A percentile compares a stretch with the other conserved stretches of the same genome.
Evolutionary conservation across 257 asterid species (phyloP).

Genomic region (Forsythia suspensa): DNA sequence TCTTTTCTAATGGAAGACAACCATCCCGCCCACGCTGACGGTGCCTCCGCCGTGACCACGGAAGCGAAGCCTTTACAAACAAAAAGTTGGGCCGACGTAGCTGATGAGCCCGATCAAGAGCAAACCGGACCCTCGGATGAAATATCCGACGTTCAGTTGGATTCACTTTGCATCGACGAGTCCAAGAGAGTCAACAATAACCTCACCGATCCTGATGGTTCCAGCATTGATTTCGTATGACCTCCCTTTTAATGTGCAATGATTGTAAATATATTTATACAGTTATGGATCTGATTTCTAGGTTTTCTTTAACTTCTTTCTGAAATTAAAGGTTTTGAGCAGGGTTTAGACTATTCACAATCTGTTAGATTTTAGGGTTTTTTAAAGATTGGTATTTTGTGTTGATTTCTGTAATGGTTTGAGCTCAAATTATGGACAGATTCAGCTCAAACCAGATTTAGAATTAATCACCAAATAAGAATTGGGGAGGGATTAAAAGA

Average conservation of each 20-base stretch:
- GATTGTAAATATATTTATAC: neutral
- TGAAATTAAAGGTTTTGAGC: neutral
- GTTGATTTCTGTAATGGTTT: neutral
- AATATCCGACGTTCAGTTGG: slow-evolving; percentile 10
- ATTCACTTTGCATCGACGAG: slow-evolving; percentile 28
- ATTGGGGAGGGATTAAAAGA: no score
- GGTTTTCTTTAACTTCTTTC: neutral
- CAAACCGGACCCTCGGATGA: slow-evolving; percentile 12
- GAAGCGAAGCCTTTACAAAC: neutral
- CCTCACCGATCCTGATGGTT: slow-evolving; percentile 25
- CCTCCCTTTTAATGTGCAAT: neutral
- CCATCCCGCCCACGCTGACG: neutral
- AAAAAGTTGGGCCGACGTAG: slow-evolving; percentile 26
- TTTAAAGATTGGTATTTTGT: neutral
- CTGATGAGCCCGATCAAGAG: slow-evolving; percentile 33
- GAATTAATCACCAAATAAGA: no score
- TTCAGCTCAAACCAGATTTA: no score
- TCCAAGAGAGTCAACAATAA: neutral
- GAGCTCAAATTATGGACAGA: no score
- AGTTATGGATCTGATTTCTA: slow-evolving; percentile 12
- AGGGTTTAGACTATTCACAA: neutral
- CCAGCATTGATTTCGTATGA: slow-evolving; percentile 20
- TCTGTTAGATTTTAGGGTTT: neutral
- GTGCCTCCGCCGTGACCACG: neutral
- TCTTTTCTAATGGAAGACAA: neutral